Base-by-base conservation (phyloP, 331 rosid genomes). In the Arachis monticola region DNA sequence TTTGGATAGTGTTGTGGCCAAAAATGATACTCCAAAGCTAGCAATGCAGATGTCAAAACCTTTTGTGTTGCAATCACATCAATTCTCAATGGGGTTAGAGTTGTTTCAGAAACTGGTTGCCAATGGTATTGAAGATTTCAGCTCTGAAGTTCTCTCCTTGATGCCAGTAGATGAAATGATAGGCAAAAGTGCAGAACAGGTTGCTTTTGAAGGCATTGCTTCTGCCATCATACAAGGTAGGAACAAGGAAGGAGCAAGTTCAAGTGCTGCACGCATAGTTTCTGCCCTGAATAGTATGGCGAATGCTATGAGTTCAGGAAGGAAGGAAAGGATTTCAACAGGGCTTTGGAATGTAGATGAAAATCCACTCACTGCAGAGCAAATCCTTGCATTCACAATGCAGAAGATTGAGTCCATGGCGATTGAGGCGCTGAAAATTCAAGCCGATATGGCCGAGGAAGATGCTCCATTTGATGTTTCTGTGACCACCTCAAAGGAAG, bases 41-140 rank as follows among this genome's bases (percentile, higher is more conserved):
- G 98, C 97, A 50, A 89, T 95, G 98, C 98, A 92, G 78, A 79
- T 88, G 80, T 89, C 99, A 7, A 90, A 85, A 76, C 97, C 97
- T 27, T 81, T 77, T 75, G 85, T 92, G 10, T 48, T 92, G 41
- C 60, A 83, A 55, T 73, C 82, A 67, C 64, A 79, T 51, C 62
- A 86, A 62, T 78, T 92, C 48, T 27, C 38, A 45, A 86, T 79
- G 60, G 96, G 97, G 17, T 85, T 90, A 67, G 98, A 92, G 61
- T 51, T 94, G 11, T 88, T 94, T 76, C 97, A 85, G 77, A 85
- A 80, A 14, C 77, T 94, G 89, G 96, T 93, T 14, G 62, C 84
- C n/a, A 63, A 73, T 73, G 97, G 88, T 64, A 60, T 88, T 8
- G 93, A 88, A 44, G 96, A 90, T 75, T 71, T 94, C 47, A 88